Percentiles rank a stretch among this genome's conserved stretches.
Conservation (phyloP, 2,329 filamentous ascomycete species). For the Fusarium sp. region DNA sequence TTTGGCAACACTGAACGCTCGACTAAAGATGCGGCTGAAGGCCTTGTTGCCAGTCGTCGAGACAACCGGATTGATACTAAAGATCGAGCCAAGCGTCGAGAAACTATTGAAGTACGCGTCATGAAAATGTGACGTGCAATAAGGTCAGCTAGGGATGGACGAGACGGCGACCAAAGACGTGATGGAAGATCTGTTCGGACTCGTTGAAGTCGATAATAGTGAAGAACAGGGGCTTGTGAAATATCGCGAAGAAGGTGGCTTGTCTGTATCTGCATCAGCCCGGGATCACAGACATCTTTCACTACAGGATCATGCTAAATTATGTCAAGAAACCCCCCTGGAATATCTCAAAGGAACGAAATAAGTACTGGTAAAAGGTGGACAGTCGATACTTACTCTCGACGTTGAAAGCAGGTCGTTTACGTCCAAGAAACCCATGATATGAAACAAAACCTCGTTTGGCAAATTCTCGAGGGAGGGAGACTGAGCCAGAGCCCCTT, state of each 20-base stretch:
- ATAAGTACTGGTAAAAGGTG: conserved; percentile 9
- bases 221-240: conserved; percentile 74
- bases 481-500: conserved; percentile 5
- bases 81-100: conserved; percentile 72
- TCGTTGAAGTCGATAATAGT: conserved; percentile 71
- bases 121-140: conserved; percentile 75
- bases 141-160: conserved; percentile 72
- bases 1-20: conserved; percentile 73
- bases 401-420: conserved; percentile 68
- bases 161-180: conserved; percentile 67
- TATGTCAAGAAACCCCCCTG: not conserved
- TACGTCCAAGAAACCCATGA: conserved; percentile 69
- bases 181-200: conserved; percentile 67
- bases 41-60: conserved; percentile 70
- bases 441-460: conserved; percentile 69
- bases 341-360: conserved; percentile 1
- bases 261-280: conserved; percentile 59
- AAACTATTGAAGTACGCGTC: conserved; percentile 74
- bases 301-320: not conserved
- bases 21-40: conserved; percentile 71
- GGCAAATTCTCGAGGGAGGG: conserved; percentile 60
- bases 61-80: conserved; percentile 76
- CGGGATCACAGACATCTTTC: conserved; percentile 11
- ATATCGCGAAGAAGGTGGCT: conserved; percentile 73
- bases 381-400: conserved; percentile 60